Percentiles rank a stretch among this genome's conserved stretches.
Evolutionary conservation across 176 grass and related monocot species (phyloP).

Genomic region (Aechmea fasciata): DNA sequence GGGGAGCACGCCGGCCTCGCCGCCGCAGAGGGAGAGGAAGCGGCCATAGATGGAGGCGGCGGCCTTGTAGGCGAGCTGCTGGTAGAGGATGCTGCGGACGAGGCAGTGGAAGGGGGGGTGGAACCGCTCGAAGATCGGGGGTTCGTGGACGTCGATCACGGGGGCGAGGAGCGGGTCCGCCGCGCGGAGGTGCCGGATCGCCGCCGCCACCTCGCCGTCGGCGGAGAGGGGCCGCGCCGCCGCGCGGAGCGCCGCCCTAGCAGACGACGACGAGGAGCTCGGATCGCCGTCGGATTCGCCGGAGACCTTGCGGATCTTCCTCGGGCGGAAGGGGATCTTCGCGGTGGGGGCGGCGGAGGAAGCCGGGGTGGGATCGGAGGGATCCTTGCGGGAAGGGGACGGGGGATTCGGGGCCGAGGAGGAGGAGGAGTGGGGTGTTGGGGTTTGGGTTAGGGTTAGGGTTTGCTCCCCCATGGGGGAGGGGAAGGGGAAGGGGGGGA

Average conservation of each 20-base stretch:
- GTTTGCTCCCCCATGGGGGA: conserved; percentile 24
- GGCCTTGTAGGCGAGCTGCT: conserved; percentile 93
- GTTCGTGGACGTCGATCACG: conserved; percentile 73
- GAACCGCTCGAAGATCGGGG: conserved; percentile 68
- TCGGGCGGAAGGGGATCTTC: conserved; percentile 19
- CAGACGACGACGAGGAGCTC: neutral
- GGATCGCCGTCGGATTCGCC: neutral
- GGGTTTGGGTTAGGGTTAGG: neutral
- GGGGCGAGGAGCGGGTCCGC: conserved; percentile 40
- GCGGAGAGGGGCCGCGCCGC: conserved; percentile 51
- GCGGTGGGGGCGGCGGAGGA: neutral
- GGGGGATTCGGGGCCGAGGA: conserved; percentile 5
- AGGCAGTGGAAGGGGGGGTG: conserved; percentile 88
- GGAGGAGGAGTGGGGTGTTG: neutral
- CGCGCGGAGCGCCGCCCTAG: conserved; percentile 18
- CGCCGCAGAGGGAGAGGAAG: conserved; percentile 66
- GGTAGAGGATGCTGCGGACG: conserved; percentile 83
- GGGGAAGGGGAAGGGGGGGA: conserved; percentile 9
- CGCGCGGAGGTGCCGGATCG: conserved; percentile 54
- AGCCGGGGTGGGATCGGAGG: neutral
- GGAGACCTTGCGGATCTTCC: neutral
- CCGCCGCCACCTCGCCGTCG: conserved; percentile 47
- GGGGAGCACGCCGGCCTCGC: conserved; percentile 59
- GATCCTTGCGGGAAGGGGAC: neutral
- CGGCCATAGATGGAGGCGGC: conserved; percentile 77